A percentile compares a stretch with the other conserved stretches of the same genome.
Evolutionary conservation across 495 filamentous ascomycete species (phyloP).

Genomic region (Penicillium subrubescens): DNA sequence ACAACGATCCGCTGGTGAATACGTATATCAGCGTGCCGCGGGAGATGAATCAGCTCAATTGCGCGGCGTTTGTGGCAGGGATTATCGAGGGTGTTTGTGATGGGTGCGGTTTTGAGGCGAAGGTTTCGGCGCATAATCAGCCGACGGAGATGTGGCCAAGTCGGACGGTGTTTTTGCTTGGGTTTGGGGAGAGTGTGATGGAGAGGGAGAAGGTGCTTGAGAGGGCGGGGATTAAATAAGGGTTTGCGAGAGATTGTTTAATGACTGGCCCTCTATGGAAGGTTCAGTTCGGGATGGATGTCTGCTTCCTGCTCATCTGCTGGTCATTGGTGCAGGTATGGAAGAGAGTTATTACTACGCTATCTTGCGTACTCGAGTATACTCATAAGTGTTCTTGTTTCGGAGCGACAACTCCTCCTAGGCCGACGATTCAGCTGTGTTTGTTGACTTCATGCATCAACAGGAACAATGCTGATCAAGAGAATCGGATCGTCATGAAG

Average conservation of each 20-base stretch:
- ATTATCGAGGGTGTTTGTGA: slow-evolving; percentile 96
- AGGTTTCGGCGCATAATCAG: slow-evolving; percentile 90
- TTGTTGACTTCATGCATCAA: background rate
- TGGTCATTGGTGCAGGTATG: background rate
- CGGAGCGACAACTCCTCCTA: background rate
- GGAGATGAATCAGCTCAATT: slow-evolving; percentile 96
- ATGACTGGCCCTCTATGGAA: background rate
- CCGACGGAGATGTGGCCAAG: slow-evolving; percentile 86
- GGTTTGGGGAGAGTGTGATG: slow-evolving; percentile 84
- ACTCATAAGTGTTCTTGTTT: background rate
- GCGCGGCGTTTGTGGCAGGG: slow-evolving; percentile 92
- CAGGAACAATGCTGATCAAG: background rate
- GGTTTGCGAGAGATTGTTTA: background rate
- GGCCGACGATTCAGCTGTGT: background rate
- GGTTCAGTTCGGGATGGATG: background rate
- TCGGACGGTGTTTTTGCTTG: slow-evolving; percentile 91
- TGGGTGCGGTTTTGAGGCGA: slow-evolving; percentile 82
- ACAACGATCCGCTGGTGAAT: slow-evolving; percentile 96
- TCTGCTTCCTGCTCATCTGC: background rate
- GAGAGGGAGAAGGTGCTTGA: slow-evolving; percentile 80
- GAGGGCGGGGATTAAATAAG: slow-evolving; percentile 49
- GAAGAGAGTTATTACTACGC: background rate
- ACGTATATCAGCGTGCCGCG: slow-evolving; percentile 87
- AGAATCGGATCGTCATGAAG: background rate
- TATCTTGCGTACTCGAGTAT: background rate